phyloP scores from a whole-genome alignment of 345 rosid species.

The Lepidium aucheri region DNA sequence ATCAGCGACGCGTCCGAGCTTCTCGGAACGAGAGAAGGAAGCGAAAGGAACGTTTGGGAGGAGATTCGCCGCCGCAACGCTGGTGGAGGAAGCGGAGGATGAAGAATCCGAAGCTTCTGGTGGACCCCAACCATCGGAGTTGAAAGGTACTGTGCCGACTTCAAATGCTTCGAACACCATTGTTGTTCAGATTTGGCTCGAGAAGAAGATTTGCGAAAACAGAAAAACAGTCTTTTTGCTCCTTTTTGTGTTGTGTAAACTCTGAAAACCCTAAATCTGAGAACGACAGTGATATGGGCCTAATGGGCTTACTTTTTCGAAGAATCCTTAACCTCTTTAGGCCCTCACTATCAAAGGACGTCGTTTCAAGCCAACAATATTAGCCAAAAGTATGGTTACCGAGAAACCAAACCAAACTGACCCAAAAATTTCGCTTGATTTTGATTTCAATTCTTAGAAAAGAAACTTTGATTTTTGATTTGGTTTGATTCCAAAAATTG shows the following conservation, averaged over 20 bases:
- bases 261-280: conserved; percentile 14
- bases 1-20: conserved; percentile 91
- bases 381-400: background rate
- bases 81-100: conserved; percentile 28
- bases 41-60: conserved; percentile 63
- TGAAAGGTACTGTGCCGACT: conserved; percentile 77
- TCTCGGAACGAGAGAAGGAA: conserved; percentile 87
- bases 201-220: background rate
- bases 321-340: background rate
- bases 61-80: conserved; percentile 35
- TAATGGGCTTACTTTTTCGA: background rate
- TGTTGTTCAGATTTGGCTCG: conserved; percentile 1
- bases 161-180: conserved; percentile 50
- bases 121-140: conserved; percentile 95
- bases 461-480: no score
- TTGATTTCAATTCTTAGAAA: no score
- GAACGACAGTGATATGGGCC: background rate
- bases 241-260: background rate
- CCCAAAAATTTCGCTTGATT: no score
- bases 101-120: conserved; percentile 30
- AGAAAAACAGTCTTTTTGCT: background rate
- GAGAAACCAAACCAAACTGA: no score
- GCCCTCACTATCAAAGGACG: background rate
- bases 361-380: background rate
- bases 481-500: no score